phyloP scores from a whole-genome alignment of 768 basidiomycete genomes.

The Mycena leptocephala region DNA sequence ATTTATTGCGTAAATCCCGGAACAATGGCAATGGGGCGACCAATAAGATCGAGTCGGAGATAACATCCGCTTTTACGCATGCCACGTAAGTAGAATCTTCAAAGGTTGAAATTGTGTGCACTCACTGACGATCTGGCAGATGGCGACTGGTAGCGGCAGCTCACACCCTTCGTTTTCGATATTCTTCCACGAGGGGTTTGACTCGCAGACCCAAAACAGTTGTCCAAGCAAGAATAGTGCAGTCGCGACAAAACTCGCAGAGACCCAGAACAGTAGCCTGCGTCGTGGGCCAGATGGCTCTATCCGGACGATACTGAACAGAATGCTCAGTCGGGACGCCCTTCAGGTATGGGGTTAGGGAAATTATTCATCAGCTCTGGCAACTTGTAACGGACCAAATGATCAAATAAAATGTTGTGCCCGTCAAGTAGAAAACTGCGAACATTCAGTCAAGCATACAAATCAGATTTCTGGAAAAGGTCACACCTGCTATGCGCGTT shows the following conservation, averaged over 20 bases:
- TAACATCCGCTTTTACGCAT: conserved; percentile 58
- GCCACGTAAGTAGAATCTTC: background rate
- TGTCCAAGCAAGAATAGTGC: conserved; percentile 58
- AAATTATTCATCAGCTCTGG: background rate
- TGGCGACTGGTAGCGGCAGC: conserved; percentile 62
- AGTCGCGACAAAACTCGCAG: conserved; percentile 48
- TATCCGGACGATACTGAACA: conserved; percentile 70
- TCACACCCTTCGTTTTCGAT: conserved; percentile 55
- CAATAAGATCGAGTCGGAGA: conserved; percentile 64
- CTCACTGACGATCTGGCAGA: conserved; percentile 70
- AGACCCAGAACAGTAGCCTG: conserved; percentile 45
- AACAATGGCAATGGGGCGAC: conserved; percentile 63
- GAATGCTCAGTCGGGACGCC: conserved; percentile 65
- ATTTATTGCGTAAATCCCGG: conserved; percentile 55
- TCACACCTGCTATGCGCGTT: conserved; percentile 10
- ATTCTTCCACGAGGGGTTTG: conserved; percentile 57
- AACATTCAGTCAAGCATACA: background rate
- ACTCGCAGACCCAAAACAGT: conserved; percentile 61
- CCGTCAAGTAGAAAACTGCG: conserved; percentile 53
- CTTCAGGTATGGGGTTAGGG: conserved; percentile 39
- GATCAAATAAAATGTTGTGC: conserved; percentile 53
- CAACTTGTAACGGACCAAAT: conserved; percentile 52
- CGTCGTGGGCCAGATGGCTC: conserved; percentile 53
- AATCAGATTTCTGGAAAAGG: background rate
- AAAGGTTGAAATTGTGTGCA: conserved; percentile 40